Evolutionary conservation across 352 stramenopile species (phyloP), one percentile per base, ranked within the genome.

Genomic region (Globisporangium cystogenes): DNA sequence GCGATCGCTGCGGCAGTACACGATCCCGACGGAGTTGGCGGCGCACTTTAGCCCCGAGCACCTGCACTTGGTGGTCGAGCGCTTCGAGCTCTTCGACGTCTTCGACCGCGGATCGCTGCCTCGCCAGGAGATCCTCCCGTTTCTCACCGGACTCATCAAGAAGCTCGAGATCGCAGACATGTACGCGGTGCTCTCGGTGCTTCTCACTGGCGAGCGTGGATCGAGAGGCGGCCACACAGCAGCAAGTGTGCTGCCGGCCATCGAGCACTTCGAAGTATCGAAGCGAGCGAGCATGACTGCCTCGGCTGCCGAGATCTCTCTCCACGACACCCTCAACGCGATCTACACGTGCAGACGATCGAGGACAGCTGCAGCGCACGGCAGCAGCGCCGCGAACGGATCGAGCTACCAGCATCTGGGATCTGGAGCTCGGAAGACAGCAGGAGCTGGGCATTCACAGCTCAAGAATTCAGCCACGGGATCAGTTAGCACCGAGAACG

Each of bases 41-140:
- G 48, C 45, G 2, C 60, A 63, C n/a, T 77, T 82, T 20, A 60
- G 60, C 23, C 26, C 43, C 14, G 62, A 73, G 11, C 72, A 60
- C 18, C 35, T 82, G 12, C 40, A 27, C 2, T 42, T 67, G 16
- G 51, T 79, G 35, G 60, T 59, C 7, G 63, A 62, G n/a, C 69
- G 66, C 21, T 82, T 77, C 48, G 64, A 45, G 7, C 63, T 64
- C 26, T 82, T 82, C 43, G 69, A 77, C 42, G 63, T 79, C 18
- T 68, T 74, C 26, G 65, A 82, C 33, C 46, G 48, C 5, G 72
- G 72, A 10, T 43, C 60, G 7, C 44, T 82, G 12, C 64, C 69
- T 0, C 59, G 67, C 2, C 59, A 72, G 26, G 72, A 82, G 36
- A 10, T 79, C 26, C 78, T 76, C 33, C 44, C 69, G 20, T 24